Evolutionary conservation across 768 basidiomycete genomes (phyloP), one percentile per base, ranked within the genome.

Genomic region (Serendipita sp.): DNA sequence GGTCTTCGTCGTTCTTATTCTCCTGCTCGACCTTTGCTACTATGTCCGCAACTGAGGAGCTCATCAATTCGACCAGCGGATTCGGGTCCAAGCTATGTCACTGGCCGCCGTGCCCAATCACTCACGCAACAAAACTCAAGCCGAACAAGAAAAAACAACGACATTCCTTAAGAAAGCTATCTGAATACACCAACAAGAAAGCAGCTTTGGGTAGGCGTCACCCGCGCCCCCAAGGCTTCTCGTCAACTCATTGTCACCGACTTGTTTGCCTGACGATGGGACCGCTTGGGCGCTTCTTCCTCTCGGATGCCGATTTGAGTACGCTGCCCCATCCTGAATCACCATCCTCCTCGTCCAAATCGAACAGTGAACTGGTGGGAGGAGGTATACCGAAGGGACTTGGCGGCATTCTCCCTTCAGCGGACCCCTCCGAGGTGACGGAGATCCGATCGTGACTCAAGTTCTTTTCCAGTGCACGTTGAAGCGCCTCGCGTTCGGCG

Each of bases 401-500:
- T n/a, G 56, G 56, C 1, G 56, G 56, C 56, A 60, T 32, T 10
- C 56, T 32, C 34, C 88, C 89, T n/a, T 45, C 41, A 18, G 36
- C 63, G 10, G 63, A 64, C 2, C 63, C 63, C 11, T 51, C 63
- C 13, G 65, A 52, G 36, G 65, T 3, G 54, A 56, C 58, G 15
- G 63, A 60, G 18, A 60, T 60, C 4, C 56, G 56, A 35, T 60
- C 56, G 35, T 60, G 56, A 38, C 56, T 60, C 28, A 60, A 30
- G 18, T 60, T 60, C 56, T 60, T 63, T 18, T 65, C 85, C 13
- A 91, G 74, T n/a, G 82, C 87, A 63, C 89, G 85, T 69, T 88
- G 84, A 36, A 93, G 79, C 62, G 81, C 89, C 74, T 90, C 86
- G 47, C 90, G 87, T 78, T 93, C 90, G 67, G 85, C 89, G 64